Percentiles rank a stretch among this genome's conserved stretches.
Evolutionary conservation across 345 rosid species (phyloP).

Genomic region (Melastoma malabathricum): DNA sequence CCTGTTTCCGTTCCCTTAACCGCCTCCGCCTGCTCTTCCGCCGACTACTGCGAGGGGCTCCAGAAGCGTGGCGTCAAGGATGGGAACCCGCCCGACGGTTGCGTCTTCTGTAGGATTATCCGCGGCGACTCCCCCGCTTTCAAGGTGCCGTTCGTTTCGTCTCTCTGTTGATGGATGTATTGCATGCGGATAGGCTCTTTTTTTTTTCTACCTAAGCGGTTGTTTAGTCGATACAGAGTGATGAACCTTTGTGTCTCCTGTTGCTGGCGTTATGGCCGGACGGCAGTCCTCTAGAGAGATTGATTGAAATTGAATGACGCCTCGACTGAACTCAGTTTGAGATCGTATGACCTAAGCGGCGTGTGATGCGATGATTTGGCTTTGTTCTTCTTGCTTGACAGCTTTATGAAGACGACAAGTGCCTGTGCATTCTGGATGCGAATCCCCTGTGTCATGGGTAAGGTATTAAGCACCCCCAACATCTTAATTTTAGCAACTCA

Average conservation of each 20-base stretch:
- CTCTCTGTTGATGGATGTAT: not conserved
- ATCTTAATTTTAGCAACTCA: too few relatives aligned
- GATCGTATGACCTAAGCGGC: too few relatives aligned
- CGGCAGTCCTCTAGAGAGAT: too few relatives aligned
- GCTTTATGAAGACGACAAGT: conserved; percentile 86
- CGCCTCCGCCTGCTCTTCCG: conserved; percentile 23
- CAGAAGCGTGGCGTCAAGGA: conserved; percentile 3
- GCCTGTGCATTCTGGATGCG: conserved; percentile 76
- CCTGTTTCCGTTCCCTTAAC: conserved; percentile 7
- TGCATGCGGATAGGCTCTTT: not conserved
- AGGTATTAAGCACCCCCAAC: conserved; percentile 28
- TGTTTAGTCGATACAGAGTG: too few relatives aligned
- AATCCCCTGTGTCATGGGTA: conserved; percentile 79
- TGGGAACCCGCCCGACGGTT: conserved; percentile 18
- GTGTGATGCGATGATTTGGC: not conserved
- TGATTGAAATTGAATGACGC: too few relatives aligned
- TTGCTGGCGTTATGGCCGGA: too few relatives aligned
- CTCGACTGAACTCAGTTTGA: too few relatives aligned
- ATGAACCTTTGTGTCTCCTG: too few relatives aligned
- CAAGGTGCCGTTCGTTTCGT: conserved; percentile 29
- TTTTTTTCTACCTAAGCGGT: too few relatives aligned
- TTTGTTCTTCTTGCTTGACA: conserved; percentile 14
- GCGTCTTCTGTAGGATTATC: conserved; percentile 75
- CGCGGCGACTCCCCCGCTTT: conserved; percentile 66
- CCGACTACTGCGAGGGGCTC: conserved; percentile 6